Evolutionary conservation across 192 early-diverging fungal genomes (phyloP).

Genomic region (Spizellomyces sp.): DNA sequence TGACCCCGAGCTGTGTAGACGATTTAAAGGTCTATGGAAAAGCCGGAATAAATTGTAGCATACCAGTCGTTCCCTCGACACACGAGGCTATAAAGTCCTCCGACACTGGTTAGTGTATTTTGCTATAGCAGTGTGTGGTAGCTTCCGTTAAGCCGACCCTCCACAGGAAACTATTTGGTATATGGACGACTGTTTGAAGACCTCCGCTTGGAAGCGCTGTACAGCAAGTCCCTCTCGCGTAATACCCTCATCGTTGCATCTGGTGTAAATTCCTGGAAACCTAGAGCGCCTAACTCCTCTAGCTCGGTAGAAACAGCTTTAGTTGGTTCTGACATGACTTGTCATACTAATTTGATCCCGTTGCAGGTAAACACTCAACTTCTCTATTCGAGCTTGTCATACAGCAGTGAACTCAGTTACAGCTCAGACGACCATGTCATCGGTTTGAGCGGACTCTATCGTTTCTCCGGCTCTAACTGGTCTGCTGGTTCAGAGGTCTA

Average conservation of each 20-base stretch:
- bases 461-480: constrained; percentile 57
- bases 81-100: not conserved
- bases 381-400: constrained; percentile 70
- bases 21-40: not conserved
- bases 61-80: not conserved
- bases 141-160: constrained; percentile 25
- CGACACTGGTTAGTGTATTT: not conserved
- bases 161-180: constrained; percentile 54
- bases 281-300: not conserved
- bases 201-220: constrained; percentile 66
- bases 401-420: constrained; percentile 76
- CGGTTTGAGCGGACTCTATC: constrained; percentile 81
- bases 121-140: too few species aligned
- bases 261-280: constrained; percentile 58
- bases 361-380: constrained; percentile 63
- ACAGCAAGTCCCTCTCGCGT: constrained; percentile 54
- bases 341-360: not conserved
- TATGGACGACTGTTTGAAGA: constrained; percentile 78
- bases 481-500: constrained; percentile 52
- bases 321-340: constrained; percentile 2
- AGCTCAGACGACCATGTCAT: constrained; percentile 76
- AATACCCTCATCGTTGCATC: constrained; percentile 61
- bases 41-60: not conserved
- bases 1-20: not conserved
- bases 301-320: constrained; percentile 27